Conservation (phyloP, 2,329 filamentous ascomycete species). For the Hymenoscyphus fraxineus region DNA sequence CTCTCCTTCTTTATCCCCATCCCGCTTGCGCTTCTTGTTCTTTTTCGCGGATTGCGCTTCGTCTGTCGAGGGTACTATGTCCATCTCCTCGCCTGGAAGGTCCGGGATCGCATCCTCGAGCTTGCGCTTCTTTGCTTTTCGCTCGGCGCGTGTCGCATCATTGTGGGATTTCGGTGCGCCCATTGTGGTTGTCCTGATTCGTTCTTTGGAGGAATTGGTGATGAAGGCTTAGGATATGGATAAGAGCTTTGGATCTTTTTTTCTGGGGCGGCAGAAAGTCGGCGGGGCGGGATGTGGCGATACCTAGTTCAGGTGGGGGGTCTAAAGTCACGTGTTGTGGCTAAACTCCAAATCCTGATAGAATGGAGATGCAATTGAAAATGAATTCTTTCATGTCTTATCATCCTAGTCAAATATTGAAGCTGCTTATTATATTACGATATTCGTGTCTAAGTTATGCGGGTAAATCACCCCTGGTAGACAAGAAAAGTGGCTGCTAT, state of each 20-base stretch:
- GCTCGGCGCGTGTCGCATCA: constrained; percentile 32
- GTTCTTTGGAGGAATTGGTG: neutral
- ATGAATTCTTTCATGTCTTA: too few species aligned
- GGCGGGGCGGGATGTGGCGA: neutral
- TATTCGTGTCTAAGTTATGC: too few species aligned
- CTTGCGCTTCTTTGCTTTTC: constrained; percentile 36
- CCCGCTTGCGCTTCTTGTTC: constrained; percentile 20
- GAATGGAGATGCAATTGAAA: too few species aligned
- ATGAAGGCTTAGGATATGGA: neutral
- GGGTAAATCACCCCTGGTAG: too few species aligned
- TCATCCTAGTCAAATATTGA: too few species aligned
- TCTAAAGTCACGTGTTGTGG: too few species aligned
- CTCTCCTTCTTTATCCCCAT: constrained; percentile 8
- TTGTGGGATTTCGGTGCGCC: constrained; percentile 22
- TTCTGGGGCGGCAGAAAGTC: neutral
- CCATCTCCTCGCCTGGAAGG: constrained; percentile 30
- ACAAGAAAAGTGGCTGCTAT: too few species aligned
- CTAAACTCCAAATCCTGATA: too few species aligned
- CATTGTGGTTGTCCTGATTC: constrained; percentile 19
- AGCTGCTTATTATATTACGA: too few species aligned
- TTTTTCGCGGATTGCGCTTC: constrained; percentile 25
- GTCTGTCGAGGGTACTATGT: constrained; percentile 3
- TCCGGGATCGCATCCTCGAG: constrained; percentile 35
- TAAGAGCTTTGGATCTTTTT: neutral
- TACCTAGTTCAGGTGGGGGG: too few species aligned